phyloP scores from a whole-genome alignment of 2,329 filamentous ascomycete genomes.

The Fusarium veterinarium region DNA sequence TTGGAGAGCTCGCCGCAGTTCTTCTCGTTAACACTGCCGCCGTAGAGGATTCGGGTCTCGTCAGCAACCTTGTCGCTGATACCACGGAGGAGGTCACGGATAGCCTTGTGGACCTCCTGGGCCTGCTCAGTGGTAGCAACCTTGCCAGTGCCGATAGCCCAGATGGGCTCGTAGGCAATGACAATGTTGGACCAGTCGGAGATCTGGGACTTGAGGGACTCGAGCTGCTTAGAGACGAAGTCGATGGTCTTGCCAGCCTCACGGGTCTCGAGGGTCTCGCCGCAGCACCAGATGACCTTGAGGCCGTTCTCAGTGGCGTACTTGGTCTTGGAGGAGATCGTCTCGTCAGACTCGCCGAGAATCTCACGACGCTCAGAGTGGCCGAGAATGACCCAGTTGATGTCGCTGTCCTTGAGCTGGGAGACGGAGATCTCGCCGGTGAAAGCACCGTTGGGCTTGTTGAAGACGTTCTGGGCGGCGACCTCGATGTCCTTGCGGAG shows the following conservation, averaged over 20 bases:
- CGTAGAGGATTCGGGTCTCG: constrained; percentile 93
- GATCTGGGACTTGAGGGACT: constrained; percentile 80
- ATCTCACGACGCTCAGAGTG: constrained; percentile 96
- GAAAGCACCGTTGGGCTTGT: constrained; percentile 96
- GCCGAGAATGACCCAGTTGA: constrained; percentile 91
- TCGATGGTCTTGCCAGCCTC: constrained; percentile 87
- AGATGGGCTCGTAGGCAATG: constrained; percentile 98
- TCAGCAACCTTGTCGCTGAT: constrained; percentile 81
- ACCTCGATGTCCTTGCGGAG: constrained; percentile 83
- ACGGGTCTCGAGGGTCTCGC: constrained; percentile 93
- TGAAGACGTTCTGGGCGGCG: constrained; percentile 95
- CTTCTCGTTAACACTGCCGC: constrained; percentile 97
- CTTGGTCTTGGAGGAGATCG: constrained; percentile 95
- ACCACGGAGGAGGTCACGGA: constrained; percentile 87
- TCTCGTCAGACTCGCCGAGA: constrained; percentile 84
- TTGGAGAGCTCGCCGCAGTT: constrained; percentile 94
- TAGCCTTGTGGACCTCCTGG: constrained; percentile 92
- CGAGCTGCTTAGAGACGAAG: constrained; percentile 86
- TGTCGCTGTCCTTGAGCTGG: constrained; percentile 88
- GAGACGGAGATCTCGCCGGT: constrained; percentile 95
- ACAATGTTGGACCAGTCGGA: constrained; percentile 94
- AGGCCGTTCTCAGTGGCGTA: constrained; percentile 87
- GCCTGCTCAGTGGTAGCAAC: constrained; percentile 90
- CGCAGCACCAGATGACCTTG: constrained; percentile 95
- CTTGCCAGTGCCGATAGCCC: constrained; percentile 94